Conservation (phyloP, 1,284 basidiomycete genomes). For the Tylopilus sp. region DNA sequence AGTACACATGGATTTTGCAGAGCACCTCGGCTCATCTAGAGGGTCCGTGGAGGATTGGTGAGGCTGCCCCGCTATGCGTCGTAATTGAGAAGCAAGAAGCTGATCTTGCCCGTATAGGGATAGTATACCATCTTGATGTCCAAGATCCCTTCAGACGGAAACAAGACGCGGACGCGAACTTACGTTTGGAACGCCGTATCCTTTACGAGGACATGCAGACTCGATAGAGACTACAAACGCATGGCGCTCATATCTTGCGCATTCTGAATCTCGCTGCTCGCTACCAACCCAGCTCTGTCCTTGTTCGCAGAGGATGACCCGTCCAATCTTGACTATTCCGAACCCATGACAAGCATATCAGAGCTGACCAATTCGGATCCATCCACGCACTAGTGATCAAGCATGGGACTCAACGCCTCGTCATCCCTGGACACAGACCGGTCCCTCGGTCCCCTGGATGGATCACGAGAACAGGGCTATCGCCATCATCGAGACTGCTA, state of each 20-base stretch:
- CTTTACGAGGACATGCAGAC: conserved; percentile 37
- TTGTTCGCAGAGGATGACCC: neutral
- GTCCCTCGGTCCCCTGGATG: no score
- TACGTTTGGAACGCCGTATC: conserved; percentile 43
- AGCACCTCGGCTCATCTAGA: conserved; percentile 29
- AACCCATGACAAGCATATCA: no score
- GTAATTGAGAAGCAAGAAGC: conserved; percentile 37
- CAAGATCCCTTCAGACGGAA: neutral
- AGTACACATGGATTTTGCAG: conserved; percentile 44
- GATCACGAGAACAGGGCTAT: no score
- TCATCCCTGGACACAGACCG: no score
- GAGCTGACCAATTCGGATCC: no score
- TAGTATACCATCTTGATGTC: conserved; percentile 39
- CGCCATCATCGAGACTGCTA: no score
- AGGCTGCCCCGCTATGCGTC: neutral
- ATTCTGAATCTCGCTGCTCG: conserved; percentile 19
- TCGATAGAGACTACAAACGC: conserved; percentile 20
- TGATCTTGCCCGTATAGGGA: conserved; percentile 35
- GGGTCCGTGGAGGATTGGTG: conserved; percentile 1
- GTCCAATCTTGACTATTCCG: no score
- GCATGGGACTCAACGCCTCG: no score
- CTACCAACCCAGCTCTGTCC: neutral
- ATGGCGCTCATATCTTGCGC: neutral
- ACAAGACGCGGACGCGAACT: neutral
- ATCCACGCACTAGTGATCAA: no score